Percentiles rank a stretch among this genome's conserved stretches.
phyloP scores from a whole-genome alignment of 352 stramenopile genomes.

The Phytophthora pinifolia region DNA sequence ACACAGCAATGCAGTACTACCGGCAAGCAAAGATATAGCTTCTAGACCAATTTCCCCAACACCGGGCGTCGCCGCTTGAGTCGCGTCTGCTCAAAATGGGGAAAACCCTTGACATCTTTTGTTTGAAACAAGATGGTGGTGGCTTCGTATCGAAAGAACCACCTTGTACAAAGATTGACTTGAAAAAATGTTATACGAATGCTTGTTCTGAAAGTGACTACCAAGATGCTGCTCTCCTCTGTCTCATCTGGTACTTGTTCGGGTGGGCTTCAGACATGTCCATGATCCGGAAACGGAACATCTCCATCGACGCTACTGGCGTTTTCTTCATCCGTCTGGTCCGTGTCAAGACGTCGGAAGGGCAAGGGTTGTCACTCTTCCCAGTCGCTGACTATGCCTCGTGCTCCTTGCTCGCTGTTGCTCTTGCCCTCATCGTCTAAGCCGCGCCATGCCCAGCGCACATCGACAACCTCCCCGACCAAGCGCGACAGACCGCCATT shows the following conservation, averaged over 20 bases:
- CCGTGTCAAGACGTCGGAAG: conserved; percentile 31
- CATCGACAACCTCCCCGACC: conserved; percentile 5
- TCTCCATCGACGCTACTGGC: conserved; percentile 14
- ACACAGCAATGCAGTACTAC: conserved; percentile 18
- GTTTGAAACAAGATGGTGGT: conserved; percentile 13
- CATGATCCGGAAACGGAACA: conserved; percentile 19
- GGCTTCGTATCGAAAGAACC: conserved; percentile 33
- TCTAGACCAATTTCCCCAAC: conserved; percentile 15
- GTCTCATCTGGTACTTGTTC: conserved; percentile 38
- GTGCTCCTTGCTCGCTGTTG: conserved; percentile 21
- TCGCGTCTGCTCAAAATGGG: conserved; percentile 9
- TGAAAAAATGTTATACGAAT: conserved; percentile 21
- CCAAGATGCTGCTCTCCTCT: conserved; percentile 30
- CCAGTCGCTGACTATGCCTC: conserved; percentile 15
- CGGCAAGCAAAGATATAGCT: conserved; percentile 7
- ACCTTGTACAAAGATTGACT: conserved; percentile 29
- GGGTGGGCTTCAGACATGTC: conserved; percentile 27
- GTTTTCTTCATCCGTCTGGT: conserved; percentile 32
- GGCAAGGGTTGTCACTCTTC: conserved; percentile 33
- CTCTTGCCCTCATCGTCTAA: conserved; percentile 16
- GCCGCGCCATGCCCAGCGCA: not conserved
- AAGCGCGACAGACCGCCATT: not conserved
- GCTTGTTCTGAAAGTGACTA: conserved; percentile 20
- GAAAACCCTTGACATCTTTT: conserved; percentile 14
- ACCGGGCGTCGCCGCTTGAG: conserved; percentile 6